Evolutionary conservation across 1,284 basidiomycete species (phyloP), one percentile per base, ranked within the genome.

Genomic region (Filobasidium uniguttulatum): DNA sequence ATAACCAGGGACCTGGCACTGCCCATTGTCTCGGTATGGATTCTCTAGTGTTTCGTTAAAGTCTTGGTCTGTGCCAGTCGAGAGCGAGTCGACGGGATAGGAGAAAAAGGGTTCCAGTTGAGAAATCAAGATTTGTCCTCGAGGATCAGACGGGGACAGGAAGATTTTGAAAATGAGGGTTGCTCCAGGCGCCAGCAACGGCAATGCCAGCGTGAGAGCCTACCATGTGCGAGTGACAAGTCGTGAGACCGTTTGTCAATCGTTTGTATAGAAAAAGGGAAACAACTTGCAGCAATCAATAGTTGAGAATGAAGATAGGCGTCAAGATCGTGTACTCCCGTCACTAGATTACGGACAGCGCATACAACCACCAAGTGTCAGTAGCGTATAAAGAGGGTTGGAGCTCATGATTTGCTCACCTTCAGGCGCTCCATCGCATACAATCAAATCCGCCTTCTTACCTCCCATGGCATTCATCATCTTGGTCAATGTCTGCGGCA

Each of bases 111-210:
- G 58, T 17, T 69, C 55, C 48, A 74, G 61, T 50, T 73, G 71
- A 3, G 69, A 73, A 3, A 71, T 62, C 17, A 75, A 59, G 14
- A 69, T 62, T 3, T 68, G 64, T n/a, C 72, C 72, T 15, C 67
- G 57, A 0, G 69, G 68, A 41, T 70, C 68, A 14, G 66, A 56
- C 3, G 67, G 65, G 7, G 72, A 73, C 12, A 72, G 62, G 63
- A 78, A 77, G 56, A 78, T 75, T 59, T 78, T 78, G 60, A 76
- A 75, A 49, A 77, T 69, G 50, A 77, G 74, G 3, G 71, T 75
- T 2, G 74, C 73, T 3, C 69, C 68, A 0, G 68, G 66, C 4
- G 72, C 69, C 31, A 78, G 70, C 17, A 76, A 65, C 5, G 73
- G 72, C 17, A 77, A 60, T 0, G 75, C 73, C 34, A 78, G 72